Percentiles rank a stretch among this genome's conserved stretches.
Conservation (phyloP, 2,329 filamentous ascomycete species). For the Bipolaris gigantea region DNA sequence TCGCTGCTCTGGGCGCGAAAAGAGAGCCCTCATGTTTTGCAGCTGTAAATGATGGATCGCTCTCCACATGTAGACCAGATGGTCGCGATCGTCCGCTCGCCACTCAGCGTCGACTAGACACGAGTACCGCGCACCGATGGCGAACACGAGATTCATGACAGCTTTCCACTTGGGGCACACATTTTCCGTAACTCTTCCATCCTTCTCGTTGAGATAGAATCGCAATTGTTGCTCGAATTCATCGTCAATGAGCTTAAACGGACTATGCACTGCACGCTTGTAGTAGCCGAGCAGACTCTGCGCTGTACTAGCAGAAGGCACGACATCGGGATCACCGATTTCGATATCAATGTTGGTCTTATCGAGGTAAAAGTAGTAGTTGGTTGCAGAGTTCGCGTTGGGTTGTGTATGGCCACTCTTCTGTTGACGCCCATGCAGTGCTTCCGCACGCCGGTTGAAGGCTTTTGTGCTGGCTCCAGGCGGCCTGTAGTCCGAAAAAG, state of each 20-base stretch:
- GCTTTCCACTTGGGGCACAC: slow-evolving; percentile 34
- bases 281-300: slow-evolving; percentile 36
- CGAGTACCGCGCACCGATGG: slow-evolving; percentile 43
- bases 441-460: slow-evolving; percentile 7
- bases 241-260: slow-evolving; percentile 26
- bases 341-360: slow-evolving; percentile 17
- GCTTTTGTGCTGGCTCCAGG: slow-evolving; percentile 17
- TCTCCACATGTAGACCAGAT: slow-evolving; percentile 40
- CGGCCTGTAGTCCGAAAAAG: slow-evolving; percentile 19
- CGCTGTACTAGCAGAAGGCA: slow-evolving; percentile 32
- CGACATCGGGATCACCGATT: slow-evolving; percentile 20
- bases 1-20: slow-evolving; percentile 25
- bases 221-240: slow-evolving; percentile 13
- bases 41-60: slow-evolving; percentile 16
- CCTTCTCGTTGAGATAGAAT: slow-evolving; percentile 1
- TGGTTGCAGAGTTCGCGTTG: not conserved
- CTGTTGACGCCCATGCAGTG: slow-evolving; percentile 2
- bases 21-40: slow-evolving; percentile 27
- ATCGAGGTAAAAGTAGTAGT: slow-evolving; percentile 35
- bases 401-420: not conserved
- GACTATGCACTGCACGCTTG: slow-evolving; percentile 28
- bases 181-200: not conserved
- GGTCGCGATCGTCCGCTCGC: slow-evolving; percentile 27
- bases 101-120: slow-evolving; percentile 29
- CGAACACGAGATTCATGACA: slow-evolving; percentile 45